A percentile compares a stretch with the other conserved stretches of the same genome.
Evolutionary conservation across 1,284 basidiomycete genomes (phyloP).

Genomic region (Trichosporon faecale): DNA sequence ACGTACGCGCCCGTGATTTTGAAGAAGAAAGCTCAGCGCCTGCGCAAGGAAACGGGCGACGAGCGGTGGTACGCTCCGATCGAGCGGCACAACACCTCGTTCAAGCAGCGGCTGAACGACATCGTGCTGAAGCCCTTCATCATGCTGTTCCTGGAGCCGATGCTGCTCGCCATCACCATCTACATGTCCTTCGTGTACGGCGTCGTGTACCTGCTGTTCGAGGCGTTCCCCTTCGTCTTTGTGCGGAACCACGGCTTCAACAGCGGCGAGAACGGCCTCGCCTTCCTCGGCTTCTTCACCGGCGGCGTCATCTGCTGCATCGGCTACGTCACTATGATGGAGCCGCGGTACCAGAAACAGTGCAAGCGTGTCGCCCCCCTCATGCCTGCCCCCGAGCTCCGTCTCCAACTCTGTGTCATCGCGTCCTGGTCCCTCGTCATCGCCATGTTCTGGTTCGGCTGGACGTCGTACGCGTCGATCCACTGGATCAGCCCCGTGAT

Average conservation of each 20-base stretch:
- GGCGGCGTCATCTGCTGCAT: constrained; percentile 47
- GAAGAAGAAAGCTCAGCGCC: constrained; percentile 54
- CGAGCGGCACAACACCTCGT: constrained; percentile 22
- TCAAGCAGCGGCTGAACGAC: constrained; percentile 52
- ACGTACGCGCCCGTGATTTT: constrained; percentile 63
- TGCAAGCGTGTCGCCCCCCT: constrained; percentile 31
- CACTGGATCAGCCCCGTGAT: constrained; percentile 54
- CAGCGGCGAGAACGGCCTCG: constrained; percentile 53
- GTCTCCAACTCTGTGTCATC: constrained; percentile 45
- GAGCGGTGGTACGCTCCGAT: constrained; percentile 58
- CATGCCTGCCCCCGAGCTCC: constrained; percentile 37
- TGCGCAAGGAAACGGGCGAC: constrained; percentile 64
- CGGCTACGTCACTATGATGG: constrained; percentile 33
- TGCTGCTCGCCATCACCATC: constrained; percentile 66
- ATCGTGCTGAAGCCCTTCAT: constrained; percentile 62
- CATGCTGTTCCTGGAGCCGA: constrained; percentile 69
- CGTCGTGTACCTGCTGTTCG: constrained; percentile 47
- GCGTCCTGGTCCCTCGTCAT: constrained; percentile 52
- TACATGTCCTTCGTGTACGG: constrained; percentile 59
- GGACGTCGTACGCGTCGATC: constrained; percentile 53
- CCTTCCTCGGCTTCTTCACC: constrained; percentile 55
- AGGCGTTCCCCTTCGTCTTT: constrained; percentile 55
- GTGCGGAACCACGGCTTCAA: constrained; percentile 54
- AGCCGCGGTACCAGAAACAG: constrained; percentile 35
- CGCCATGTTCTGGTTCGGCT: constrained; percentile 54